A percentile compares a stretch with the other conserved stretches of the same genome.
phyloP scores from a whole-genome alignment of 352 stramenopile genomes.

The Aphanomyces euteiches region DNA sequence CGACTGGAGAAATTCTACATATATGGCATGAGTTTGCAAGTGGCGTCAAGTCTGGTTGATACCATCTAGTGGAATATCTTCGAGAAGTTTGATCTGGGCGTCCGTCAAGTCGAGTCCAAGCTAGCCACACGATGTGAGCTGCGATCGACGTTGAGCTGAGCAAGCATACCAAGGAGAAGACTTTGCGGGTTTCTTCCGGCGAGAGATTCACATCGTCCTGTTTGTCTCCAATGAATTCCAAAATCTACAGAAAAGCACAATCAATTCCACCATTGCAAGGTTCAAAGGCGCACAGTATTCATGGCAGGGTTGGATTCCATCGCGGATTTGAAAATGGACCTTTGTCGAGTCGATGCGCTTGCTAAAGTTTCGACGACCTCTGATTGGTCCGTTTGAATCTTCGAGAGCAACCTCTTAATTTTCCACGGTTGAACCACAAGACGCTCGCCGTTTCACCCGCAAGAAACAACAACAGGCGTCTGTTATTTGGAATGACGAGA shows the following conservation, averaged over 20 bases:
- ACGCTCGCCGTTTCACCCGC: neutral
- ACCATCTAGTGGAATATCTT: slow-evolving; percentile 22
- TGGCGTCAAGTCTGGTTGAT: neutral
- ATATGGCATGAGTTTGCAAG: neutral
- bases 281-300: neutral
- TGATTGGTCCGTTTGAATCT: slow-evolving; percentile 8
- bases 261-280: neutral
- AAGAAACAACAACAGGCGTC: slow-evolving; percentile 2
- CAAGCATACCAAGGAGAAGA: slow-evolving; percentile 8
- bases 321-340: too few relatives aligned
- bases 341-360: too few relatives aligned
- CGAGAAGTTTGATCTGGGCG: slow-evolving; percentile 20
- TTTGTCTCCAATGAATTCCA: slow-evolving; percentile 11
- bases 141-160: too few relatives aligned
- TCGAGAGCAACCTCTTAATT: slow-evolving; percentile 10
- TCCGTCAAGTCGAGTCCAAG: slow-evolving; percentile 18
- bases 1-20: slow-evolving; percentile 17
- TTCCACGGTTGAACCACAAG: slow-evolving; percentile 3
- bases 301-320: too few relatives aligned
- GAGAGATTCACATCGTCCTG: slow-evolving; percentile 25
- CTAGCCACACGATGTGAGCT: neutral
- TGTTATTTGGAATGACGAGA: neutral
- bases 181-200: slow-evolving; percentile 9
- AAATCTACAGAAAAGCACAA: neutral
- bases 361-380: neutral